A percentile compares a stretch with the other conserved stretches of the same genome.
Conservation (phyloP, 208 protist species). For the Trichomonas vaginalis region DNA sequence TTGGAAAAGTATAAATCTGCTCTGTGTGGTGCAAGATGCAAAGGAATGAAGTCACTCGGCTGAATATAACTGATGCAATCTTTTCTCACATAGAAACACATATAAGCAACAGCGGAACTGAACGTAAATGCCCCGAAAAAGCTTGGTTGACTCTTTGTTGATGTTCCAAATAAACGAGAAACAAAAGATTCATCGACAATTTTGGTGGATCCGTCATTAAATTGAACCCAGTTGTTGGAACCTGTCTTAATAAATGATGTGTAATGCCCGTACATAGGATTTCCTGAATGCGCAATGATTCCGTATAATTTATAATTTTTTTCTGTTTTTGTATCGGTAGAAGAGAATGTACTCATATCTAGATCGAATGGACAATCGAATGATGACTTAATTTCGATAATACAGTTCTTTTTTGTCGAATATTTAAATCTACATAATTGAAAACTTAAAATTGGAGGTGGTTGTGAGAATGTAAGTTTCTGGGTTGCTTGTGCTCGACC, state of each 20-base stretch:
- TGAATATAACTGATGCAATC: background rate
- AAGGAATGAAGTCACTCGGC: background rate
- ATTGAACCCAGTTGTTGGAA: background rate
- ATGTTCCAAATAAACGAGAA: background rate
- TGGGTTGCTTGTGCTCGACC: background rate
- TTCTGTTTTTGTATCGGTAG: background rate
- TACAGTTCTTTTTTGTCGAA: background rate
- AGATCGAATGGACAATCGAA: background rate
- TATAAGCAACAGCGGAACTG: background rate
- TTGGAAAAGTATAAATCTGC: background rate
- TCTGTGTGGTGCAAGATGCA: background rate
- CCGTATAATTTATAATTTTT: background rate
- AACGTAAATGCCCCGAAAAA: background rate
- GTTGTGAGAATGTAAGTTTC: background rate
- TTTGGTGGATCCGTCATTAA: background rate
- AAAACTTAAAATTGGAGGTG: background rate
- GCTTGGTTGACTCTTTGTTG: background rate
- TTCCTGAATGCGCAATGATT: background rate
- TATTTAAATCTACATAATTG: background rate
- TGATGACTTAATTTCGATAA: background rate
- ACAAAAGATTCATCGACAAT: background rate
- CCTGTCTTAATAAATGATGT: background rate
- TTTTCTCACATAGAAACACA: background rate
- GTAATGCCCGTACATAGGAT: background rate
- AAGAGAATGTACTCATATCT: background rate